Conservation (phyloP, 495 filamentous ascomycete species). For the Mytilinidion resinicola region DNA sequence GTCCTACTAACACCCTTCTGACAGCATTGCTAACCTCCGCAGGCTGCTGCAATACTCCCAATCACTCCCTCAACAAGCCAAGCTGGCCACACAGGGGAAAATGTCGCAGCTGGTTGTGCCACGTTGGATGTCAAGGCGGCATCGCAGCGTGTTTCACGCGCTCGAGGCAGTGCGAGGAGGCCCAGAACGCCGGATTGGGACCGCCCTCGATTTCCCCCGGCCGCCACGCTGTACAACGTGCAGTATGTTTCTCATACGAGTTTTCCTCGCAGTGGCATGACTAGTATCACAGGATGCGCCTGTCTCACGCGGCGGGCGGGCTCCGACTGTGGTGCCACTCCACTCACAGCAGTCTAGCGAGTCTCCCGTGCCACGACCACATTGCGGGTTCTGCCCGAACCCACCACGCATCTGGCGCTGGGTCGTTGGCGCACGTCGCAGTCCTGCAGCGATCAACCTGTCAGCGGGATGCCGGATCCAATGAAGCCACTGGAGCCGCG, state of each 20-base stretch:
- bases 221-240: conserved; percentile 5
- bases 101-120: not conserved
- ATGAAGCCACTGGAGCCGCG: not conserved
- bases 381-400: not conserved
- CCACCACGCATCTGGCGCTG: not conserved
- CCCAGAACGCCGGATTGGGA: not conserved
- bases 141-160: conserved; percentile 1
- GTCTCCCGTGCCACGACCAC: not conserved
- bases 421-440: not conserved
- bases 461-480: not conserved
- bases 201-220: not conserved
- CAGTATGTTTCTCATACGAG: conserved; percentile 18
- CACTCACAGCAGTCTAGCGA: not conserved
- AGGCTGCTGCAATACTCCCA: not conserved
- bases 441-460: conserved; percentile 2
- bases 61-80: not conserved
- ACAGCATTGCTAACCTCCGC: too few species aligned
- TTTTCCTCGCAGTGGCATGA: conserved; percentile 13
- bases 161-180: not conserved
- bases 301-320: conserved; percentile 9
- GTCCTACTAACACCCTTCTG: too few species aligned
- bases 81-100: not conserved
- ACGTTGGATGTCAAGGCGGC: not conserved
- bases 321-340: not conserved
- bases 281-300: conserved; percentile 7